Conservation (phyloP, 352 stramenopile genomes). For the Pythium aphanidermatum region DNA sequence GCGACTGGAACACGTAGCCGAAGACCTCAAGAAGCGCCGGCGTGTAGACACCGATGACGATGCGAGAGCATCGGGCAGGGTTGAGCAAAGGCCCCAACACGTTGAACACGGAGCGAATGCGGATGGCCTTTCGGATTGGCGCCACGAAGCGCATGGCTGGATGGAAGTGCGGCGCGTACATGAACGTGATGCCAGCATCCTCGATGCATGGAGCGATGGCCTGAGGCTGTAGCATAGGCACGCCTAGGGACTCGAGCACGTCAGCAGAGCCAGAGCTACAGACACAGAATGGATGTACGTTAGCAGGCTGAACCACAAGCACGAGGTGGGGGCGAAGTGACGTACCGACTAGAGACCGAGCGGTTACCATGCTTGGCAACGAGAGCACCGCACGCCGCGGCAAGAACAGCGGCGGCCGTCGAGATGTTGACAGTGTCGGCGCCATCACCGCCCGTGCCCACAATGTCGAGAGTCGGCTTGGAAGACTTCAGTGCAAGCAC, state of each 20-base stretch:
- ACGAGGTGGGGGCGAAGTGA: neutral
- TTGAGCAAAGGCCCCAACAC: conserved; percentile 98
- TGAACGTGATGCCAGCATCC: conserved; percentile 93
- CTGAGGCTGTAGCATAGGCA: conserved; percentile 91
- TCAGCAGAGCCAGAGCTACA: conserved; percentile 91
- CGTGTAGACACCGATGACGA: conserved; percentile 99
- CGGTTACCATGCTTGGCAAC: conserved; percentile 98
- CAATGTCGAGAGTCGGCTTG: conserved; percentile 95
- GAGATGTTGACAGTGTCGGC: conserved; percentile 98
- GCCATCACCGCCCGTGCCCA: conserved; percentile 97
- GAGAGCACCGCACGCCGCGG: conserved; percentile 89
- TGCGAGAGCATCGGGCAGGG: conserved; percentile 90
- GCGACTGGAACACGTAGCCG: conserved; percentile 76
- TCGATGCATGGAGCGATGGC: conserved; percentile 92
- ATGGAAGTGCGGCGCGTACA: conserved; percentile 97
- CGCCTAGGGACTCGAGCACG: conserved; percentile 95
- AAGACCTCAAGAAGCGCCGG: conserved; percentile 88
- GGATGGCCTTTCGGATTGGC: conserved; percentile 94
- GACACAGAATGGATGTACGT: neutral
- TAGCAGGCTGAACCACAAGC: neutral
- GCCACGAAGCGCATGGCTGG: conserved; percentile 94
- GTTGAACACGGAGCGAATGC: conserved; percentile 97
- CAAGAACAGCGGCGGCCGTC: conserved; percentile 93
- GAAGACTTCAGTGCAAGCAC: conserved; percentile 21
- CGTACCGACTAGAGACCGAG: conserved; percentile 90